phyloP scores from a whole-genome alignment of 371 early-diverging fungal genomes.

The Rhizopus sp. region DNA sequence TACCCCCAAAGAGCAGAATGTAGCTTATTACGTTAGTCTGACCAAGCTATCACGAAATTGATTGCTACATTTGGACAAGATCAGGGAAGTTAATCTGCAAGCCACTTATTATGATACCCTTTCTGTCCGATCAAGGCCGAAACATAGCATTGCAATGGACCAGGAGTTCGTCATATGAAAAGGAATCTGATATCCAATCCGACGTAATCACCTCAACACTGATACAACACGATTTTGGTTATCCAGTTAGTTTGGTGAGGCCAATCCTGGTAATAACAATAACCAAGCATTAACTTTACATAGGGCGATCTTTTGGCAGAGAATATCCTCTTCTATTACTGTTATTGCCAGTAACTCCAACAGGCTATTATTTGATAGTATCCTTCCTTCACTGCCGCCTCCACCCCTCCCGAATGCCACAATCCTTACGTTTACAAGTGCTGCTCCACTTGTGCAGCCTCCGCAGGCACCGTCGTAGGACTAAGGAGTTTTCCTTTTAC shows the following conservation, averaged over 20 bases:
- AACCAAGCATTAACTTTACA: not conserved
- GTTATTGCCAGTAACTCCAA: too few relatives aligned
- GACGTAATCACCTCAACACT: slow-evolving; percentile 14
- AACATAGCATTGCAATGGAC: slow-evolving; percentile 8
- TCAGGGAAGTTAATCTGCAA: slow-evolving; percentile 13
- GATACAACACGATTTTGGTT: not conserved
- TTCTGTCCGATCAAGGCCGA: slow-evolving; percentile 11
- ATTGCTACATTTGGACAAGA: slow-evolving; percentile 11
- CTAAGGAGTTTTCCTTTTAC: too few relatives aligned
- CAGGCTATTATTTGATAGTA: too few relatives aligned
- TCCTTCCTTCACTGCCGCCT: too few relatives aligned
- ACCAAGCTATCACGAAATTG: slow-evolving; percentile 13
- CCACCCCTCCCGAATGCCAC: too few relatives aligned
- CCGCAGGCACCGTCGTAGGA: too few relatives aligned
- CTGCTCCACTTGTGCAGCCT: too few relatives aligned
- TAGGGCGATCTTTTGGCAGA: not conserved
- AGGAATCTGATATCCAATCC: slow-evolving; percentile 7
- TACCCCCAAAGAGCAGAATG: too few relatives aligned
- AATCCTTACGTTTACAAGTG: too few relatives aligned
- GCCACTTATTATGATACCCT: slow-evolving; percentile 10
- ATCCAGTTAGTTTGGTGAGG: too few relatives aligned
- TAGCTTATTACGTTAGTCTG: slow-evolving; percentile 3
- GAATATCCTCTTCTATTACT: too few relatives aligned
- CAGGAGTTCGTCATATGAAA: not conserved
- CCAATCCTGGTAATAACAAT: too few relatives aligned